Evolutionary conservation across 306 rosid species (phyloP).

Genomic region (Fragaria vesca): DNA sequence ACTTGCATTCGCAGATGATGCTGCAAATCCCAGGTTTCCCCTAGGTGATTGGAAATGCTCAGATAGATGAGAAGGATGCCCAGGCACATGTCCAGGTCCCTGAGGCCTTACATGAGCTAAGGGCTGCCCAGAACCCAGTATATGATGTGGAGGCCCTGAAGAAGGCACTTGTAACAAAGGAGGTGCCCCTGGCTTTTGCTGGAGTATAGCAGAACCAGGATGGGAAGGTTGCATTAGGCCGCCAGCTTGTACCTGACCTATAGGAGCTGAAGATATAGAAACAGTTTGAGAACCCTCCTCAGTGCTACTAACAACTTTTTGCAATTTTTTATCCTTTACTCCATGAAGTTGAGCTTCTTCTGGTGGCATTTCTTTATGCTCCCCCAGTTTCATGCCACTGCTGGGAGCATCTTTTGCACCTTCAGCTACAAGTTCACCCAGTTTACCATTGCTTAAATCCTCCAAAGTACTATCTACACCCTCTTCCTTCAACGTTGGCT

Average conservation of each 20-base stretch:
- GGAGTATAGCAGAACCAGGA: conserved; percentile 39
- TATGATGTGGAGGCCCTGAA: conserved; percentile 46
- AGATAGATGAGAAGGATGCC: conserved; percentile 31
- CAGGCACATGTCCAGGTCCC: conserved; percentile 40
- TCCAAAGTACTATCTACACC: conserved; percentile 38
- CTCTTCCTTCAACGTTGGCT: conserved; percentile 44
- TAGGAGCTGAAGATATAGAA: conserved; percentile 38
- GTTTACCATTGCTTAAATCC: conserved; percentile 29
- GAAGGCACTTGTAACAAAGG: conserved; percentile 41
- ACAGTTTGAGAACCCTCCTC: conserved; percentile 36
- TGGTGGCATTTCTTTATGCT: conserved; percentile 31
- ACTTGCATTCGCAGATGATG: conserved; percentile 38
- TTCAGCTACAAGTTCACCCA: conserved; percentile 30
- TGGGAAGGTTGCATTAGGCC: conserved; percentile 36
- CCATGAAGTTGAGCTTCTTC: conserved; percentile 42
- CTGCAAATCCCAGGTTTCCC: conserved; percentile 28
- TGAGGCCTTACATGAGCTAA: conserved; percentile 47
- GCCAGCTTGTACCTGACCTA: conserved; percentile 32
- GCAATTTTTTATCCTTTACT: conserved; percentile 39
- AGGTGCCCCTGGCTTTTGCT: conserved; percentile 42
- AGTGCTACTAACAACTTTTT: conserved; percentile 37
- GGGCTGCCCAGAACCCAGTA: conserved; percentile 39
- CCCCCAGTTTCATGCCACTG: conserved; percentile 29
- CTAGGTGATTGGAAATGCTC: conserved; percentile 33
- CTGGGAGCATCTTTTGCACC: conserved; percentile 35